These are phyloP conservation scores for Fusarium lateritium DNA, from an alignment of 2,329 filamentous ascomycete species.

Conservation along the genomic window DNA sequence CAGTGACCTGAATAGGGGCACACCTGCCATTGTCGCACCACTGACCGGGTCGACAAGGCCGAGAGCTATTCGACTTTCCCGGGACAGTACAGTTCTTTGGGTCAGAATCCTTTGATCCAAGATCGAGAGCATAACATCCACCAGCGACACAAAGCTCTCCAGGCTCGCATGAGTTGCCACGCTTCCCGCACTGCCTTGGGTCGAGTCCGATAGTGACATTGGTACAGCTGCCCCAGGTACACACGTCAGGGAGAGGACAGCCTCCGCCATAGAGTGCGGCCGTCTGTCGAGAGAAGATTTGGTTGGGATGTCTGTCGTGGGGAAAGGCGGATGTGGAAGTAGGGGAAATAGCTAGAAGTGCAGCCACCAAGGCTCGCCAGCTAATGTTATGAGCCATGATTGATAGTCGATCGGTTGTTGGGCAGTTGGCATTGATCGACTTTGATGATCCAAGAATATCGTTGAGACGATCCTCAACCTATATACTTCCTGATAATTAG, in stretches of 20 bases:
- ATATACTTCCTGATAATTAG: slow-evolving; percentile 23
- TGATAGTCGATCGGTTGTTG: slow-evolving; percentile 2
- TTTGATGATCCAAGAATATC: slow-evolving; percentile 3
- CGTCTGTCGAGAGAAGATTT: slow-evolving; percentile 6
- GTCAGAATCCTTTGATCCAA: background rate
- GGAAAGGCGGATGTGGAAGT: slow-evolving; percentile 4
- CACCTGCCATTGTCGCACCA: slow-evolving; percentile 39
- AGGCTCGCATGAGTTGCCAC: slow-evolving; percentile 28
- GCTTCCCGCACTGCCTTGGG: slow-evolving; percentile 23
- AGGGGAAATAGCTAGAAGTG: slow-evolving; percentile 6
- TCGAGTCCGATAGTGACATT: slow-evolving; percentile 38
- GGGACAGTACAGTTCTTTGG: slow-evolving; percentile 4
- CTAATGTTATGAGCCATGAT: slow-evolving; percentile 27
- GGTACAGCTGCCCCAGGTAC: slow-evolving; percentile 37
- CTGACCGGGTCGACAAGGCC: slow-evolving; percentile 26
- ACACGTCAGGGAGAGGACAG: slow-evolving; percentile 34
- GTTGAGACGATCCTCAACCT: slow-evolving; percentile 12
- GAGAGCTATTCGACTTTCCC: slow-evolving; percentile 1
- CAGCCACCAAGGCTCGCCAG: slow-evolving; percentile 24
- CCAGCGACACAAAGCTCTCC: slow-evolving; percentile 40
- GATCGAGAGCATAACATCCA: slow-evolving; percentile 26
- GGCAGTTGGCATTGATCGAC: slow-evolving; percentile 25
- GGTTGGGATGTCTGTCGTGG: background rate
- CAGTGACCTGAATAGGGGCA: slow-evolving; percentile 26
- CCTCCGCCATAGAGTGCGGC: slow-evolving; percentile 32